Percentiles rank a stretch among this genome's conserved stretches.
These are phyloP conservation scores for Dipteronia dyeriana DNA, from an alignment of 345 rosid species.

Conservation along the genomic window DNA sequence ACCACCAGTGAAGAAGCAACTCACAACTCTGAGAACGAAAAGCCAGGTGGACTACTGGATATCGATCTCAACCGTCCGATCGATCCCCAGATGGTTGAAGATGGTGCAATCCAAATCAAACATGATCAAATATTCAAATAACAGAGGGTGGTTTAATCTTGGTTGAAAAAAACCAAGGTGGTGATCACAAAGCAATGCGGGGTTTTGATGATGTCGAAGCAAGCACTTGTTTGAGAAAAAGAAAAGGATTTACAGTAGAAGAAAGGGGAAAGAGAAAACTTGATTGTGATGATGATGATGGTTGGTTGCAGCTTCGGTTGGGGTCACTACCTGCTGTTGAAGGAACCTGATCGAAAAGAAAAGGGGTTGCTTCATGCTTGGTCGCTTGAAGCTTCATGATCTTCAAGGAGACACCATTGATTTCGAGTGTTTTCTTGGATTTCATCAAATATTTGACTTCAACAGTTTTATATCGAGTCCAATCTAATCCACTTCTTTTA, in stretches of 20 bases:
- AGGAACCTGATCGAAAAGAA: not conserved
- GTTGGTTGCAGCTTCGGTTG: slow-evolving; percentile 14
- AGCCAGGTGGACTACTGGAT: not conserved
- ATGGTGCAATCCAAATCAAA: not conserved
- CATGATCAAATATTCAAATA: not conserved
- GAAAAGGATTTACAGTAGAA: slow-evolving; percentile 9
- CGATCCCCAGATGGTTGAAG: not conserved
- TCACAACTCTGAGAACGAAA: not conserved
- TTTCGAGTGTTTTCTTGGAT: not conserved
- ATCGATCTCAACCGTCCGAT: slow-evolving; percentile 8
- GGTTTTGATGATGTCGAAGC: not conserved
- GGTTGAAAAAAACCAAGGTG: not conserved
- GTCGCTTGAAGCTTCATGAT: not conserved
- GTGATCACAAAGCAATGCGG: not conserved
- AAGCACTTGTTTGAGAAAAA: not conserved
- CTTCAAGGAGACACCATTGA: not conserved
- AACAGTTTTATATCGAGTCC: no score
- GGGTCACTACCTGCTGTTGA: not conserved
- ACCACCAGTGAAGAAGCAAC: not conserved
- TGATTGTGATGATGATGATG: not conserved
- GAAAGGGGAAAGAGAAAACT: slow-evolving; percentile 13
- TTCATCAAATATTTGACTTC: no score
- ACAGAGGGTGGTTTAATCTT: not conserved
- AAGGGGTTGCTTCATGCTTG: no score
- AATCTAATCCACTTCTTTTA: no score